These are phyloP conservation scores for Grosmannia clavigera DNA, from an alignment of 2,329 filamentous ascomycete genomes.

Conservation along the genomic window DNA sequence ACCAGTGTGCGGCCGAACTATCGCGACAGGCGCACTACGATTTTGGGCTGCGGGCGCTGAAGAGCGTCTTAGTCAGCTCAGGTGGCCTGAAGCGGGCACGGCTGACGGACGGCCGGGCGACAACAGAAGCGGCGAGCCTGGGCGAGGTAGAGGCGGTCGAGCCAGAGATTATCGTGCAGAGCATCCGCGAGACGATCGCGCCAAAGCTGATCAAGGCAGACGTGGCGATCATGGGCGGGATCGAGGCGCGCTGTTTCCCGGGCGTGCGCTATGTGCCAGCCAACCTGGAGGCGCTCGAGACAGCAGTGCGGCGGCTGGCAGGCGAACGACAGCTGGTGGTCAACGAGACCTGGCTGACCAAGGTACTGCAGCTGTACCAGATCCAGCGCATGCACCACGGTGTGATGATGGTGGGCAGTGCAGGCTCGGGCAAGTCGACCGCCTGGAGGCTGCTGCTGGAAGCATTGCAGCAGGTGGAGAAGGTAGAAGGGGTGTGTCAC, in stretches of 20 bases:
- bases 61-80: slow-evolving; percentile 96
- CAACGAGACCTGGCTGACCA: slow-evolving; percentile 93
- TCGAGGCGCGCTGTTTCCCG: slow-evolving; percentile 80
- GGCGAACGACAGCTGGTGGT: slow-evolving; percentile 77
- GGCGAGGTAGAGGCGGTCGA: slow-evolving; percentile 64
- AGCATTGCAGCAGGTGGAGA: slow-evolving; percentile 81
- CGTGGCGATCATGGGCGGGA: slow-evolving; percentile 73
- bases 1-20: slow-evolving; percentile 66
- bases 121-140: slow-evolving; percentile 30
- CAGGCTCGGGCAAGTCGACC: slow-evolving; percentile 91
- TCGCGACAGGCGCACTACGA: slow-evolving; percentile 99
- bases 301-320: slow-evolving; percentile 72
- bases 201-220: slow-evolving; percentile 92
- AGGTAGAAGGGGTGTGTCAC: slow-evolving; percentile 86
- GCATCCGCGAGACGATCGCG: slow-evolving; percentile 93
- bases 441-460: slow-evolving; percentile 90
- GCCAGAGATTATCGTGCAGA: slow-evolving; percentile 96
- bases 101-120: slow-evolving; percentile 37
- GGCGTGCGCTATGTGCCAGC: slow-evolving; percentile 88
- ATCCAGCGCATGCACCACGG: slow-evolving; percentile 97
- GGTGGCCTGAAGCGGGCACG: slow-evolving; percentile 85
- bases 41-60: slow-evolving; percentile 92
- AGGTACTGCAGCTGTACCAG: slow-evolving; percentile 91
- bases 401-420: slow-evolving; percentile 99
- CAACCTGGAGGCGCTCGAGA: slow-evolving; percentile 65